Evolutionary conservation across 805 yeast genomes (phyloP), one percentile per base, ranked within the genome.

Genomic region (Saturnispora zaruensis): DNA sequence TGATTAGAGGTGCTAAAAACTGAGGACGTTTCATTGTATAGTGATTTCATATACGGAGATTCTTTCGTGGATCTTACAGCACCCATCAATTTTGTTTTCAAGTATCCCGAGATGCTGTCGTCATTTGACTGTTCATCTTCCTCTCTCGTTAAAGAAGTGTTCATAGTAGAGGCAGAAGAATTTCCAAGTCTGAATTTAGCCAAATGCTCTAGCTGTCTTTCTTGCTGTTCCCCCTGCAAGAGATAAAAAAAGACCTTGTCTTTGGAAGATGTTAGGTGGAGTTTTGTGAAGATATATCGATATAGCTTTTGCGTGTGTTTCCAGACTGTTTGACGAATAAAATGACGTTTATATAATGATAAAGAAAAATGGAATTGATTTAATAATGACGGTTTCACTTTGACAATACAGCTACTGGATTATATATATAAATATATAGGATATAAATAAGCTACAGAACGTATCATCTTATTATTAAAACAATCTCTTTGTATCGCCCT

Each of bases 31-130:
- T 59, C 60, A 44, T 57, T 59, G 53, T 78, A 67, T 8, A 75
- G 46, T 14, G 66, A 63, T n/a, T 77, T 78, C 23, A 76, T 72
- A 58, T 77, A 77, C 1, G 73, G 65, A 7, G 66, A 59, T 44
- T 77, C 79, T 54, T 74, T 68, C 6, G 83, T 76, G 13, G 74
- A 67, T 44, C 66, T 73, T 23, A 79, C 79, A 18, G 75, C 70
- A 25, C 73, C 77, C 36, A 69, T 53, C n/a, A 78, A 54, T 48
- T 75, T 67, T 51, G 67, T 72, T 38, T 77, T 68, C 2, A 64
- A 55, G 25, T 57, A 57, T 1, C 60, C 50, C 1, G 58, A 53
- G 5, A 56, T 45, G 9, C 58, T 41, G 36, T 58, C 63, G n/a
- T 59, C 64, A 4, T 53, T 44, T 26, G 23, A 9, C 21, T 36